phyloP scores from a whole-genome alignment of 768 basidiomycete genomes.

The Podaxis sp. region DNA sequence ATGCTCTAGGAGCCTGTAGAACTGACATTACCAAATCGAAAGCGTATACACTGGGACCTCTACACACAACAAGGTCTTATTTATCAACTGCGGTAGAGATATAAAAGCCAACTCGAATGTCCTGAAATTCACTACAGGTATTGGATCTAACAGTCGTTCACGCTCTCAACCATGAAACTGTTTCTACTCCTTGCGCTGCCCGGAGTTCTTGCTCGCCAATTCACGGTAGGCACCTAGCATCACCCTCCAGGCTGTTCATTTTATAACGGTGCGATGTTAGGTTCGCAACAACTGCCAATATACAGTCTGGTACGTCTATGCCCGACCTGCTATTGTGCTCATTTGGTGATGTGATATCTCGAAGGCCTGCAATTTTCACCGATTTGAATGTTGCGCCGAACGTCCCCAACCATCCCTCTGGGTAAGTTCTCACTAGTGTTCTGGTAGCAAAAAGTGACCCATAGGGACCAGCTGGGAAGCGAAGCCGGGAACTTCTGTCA shows the following conservation, averaged over 20 bases:
- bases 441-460: background rate
- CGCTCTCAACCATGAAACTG: background rate
- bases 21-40: background rate
- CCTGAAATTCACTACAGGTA: background rate
- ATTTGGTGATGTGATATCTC: background rate
- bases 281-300: conserved; percentile 62
- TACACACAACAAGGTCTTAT: background rate
- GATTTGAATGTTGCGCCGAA: conserved; percentile 48
- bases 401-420: conserved; percentile 37
- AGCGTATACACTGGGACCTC: background rate
- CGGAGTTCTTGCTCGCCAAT: background rate
- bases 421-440: conserved; percentile 30
- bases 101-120: background rate
- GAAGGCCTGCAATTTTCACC: conserved; percentile 52
- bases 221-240: background rate
- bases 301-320: conserved; percentile 52
- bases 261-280: conserved; percentile 16
- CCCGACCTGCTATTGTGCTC: background rate
- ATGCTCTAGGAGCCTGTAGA: background rate
- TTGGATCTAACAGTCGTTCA: background rate
- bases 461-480: conserved; percentile 38
- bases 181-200: background rate
- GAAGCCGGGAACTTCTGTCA: conserved; percentile 32
- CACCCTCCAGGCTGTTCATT: background rate
- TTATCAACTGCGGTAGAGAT: background rate